Evolutionary conservation across 2,329 filamentous ascomycete species (phyloP).

Genomic region (Apiospora malaysiana): DNA sequence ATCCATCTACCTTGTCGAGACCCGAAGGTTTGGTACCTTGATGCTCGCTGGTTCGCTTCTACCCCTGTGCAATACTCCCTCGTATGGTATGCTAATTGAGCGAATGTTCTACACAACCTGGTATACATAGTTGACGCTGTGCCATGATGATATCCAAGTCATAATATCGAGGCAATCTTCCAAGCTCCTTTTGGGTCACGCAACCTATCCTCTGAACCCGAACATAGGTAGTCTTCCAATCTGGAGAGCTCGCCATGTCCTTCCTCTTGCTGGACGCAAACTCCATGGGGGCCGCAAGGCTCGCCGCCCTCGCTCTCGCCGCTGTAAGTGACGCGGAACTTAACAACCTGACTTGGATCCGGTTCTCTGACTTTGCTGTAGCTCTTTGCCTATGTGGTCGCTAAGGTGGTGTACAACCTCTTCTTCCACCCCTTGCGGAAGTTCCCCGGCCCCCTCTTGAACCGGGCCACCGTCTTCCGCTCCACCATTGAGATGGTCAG

Average conservation of each 20-base stretch:
- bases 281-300: background rate
- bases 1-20: background rate
- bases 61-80: background rate
- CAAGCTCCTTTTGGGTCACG: background rate
- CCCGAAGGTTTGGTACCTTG: background rate
- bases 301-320: background rate
- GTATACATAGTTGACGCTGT: conserved; percentile 1
- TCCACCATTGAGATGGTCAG: conserved; percentile 12
- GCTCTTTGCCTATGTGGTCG: background rate
- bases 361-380: background rate
- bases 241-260: background rate
- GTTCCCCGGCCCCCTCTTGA: conserved; percentile 19
- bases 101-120: background rate
- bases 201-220: background rate
- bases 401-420: conserved; percentile 13
- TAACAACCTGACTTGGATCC: background rate
- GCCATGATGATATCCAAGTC: background rate
- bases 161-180: background rate
- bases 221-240: background rate
- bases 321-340: background rate
- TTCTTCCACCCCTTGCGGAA: conserved; percentile 21
- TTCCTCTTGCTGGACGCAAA: background rate
- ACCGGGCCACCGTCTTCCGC: conserved; percentile 15
- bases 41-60: background rate
- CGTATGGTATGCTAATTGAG: background rate